These are phyloP conservation scores for Candida arabinofermentans DNA, from an alignment of 805 yeast genomes.

Conservation along the genomic window DNA sequence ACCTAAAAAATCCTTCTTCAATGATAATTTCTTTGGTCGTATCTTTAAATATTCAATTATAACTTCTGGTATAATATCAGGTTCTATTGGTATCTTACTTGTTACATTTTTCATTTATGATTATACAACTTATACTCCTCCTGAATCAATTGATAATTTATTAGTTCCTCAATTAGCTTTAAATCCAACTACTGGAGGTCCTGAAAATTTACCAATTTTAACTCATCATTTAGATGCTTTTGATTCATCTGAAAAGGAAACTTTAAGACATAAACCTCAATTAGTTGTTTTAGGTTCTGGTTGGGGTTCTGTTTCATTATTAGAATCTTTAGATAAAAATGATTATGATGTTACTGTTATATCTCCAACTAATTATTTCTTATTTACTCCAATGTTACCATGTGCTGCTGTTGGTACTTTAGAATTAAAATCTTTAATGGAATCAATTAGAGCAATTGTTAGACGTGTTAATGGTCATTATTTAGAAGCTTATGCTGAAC, in stretches of 20 bases:
- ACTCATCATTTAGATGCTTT: slow-evolving; percentile 52
- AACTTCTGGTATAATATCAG: slow-evolving; percentile 40
- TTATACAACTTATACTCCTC: slow-evolving; percentile 55
- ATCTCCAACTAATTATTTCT: slow-evolving; percentile 65
- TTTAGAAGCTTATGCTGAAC: slow-evolving; percentile 58
- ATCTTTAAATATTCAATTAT: slow-evolving; percentile 32
- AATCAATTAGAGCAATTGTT: slow-evolving; percentile 58
- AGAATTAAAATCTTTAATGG: slow-evolving; percentile 59
- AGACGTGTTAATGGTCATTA: slow-evolving; percentile 53
- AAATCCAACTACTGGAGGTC: slow-evolving; percentile 59
- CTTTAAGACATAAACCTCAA: slow-evolving; percentile 46
- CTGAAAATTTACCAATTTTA: slow-evolving; percentile 64
- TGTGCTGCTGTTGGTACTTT: slow-evolving; percentile 70
- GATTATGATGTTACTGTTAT: slow-evolving; percentile 63
- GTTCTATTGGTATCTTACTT: slow-evolving; percentile 38
- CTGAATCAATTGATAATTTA: slow-evolving; percentile 38
- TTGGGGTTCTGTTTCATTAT: slow-evolving; percentile 64
- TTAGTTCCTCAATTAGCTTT: slow-evolving; percentile 50
- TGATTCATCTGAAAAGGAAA: slow-evolving; percentile 46
- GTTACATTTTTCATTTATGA: slow-evolving; percentile 59
- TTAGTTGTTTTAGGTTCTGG: slow-evolving; percentile 65
- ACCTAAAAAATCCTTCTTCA: slow-evolving; percentile 13
- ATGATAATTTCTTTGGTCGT: slow-evolving; percentile 29
- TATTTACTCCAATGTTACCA: slow-evolving; percentile 67
- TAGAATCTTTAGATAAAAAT: slow-evolving; percentile 47